Evolutionary conservation across 2,329 filamentous ascomycete species (phyloP).

Genomic region (Aspergillus hiratsukae): DNA sequence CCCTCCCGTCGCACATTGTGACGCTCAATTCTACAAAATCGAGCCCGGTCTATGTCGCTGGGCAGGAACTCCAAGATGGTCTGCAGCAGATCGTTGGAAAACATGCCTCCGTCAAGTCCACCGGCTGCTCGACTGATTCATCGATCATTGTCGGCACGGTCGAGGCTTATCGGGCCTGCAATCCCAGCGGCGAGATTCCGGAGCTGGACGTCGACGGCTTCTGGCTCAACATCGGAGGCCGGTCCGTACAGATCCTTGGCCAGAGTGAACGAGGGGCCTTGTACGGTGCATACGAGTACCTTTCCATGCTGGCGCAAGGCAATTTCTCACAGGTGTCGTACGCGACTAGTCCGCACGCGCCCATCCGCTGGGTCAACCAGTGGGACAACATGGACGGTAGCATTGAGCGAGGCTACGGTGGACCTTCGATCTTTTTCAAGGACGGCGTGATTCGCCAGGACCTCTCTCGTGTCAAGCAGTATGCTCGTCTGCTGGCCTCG

Average conservation of each 20-base stretch:
- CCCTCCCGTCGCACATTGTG: slow-evolving; percentile 48
- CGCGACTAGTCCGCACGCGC: slow-evolving; percentile 54
- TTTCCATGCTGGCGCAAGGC: slow-evolving; percentile 60
- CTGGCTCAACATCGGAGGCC: slow-evolving; percentile 50
- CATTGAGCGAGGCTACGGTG: slow-evolving; percentile 65
- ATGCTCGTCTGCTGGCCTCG: slow-evolving; percentile 63
- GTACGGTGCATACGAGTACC: slow-evolving; percentile 66
- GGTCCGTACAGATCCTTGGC: slow-evolving; percentile 55
- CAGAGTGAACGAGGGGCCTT: slow-evolving; percentile 64
- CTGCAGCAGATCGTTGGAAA: slow-evolving; percentile 55
- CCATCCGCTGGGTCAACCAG: slow-evolving; percentile 66
- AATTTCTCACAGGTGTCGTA: slow-evolving; percentile 48
- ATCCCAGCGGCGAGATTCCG: slow-evolving; percentile 16
- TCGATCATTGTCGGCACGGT: slow-evolving; percentile 30
- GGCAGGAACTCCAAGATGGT: slow-evolving; percentile 55
- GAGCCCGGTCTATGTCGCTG: slow-evolving; percentile 58
- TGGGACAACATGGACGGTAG: slow-evolving; percentile 68
- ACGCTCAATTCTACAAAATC: slow-evolving; percentile 51
- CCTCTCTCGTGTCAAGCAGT: slow-evolving; percentile 56
- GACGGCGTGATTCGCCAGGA: slow-evolving; percentile 54
- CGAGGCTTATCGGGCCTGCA: slow-evolving; percentile 24
- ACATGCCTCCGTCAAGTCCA: slow-evolving; percentile 33
- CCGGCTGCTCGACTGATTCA: slow-evolving; percentile 15
- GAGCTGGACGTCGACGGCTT: slow-evolving; percentile 48
- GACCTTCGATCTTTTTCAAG: slow-evolving; percentile 64